Evolutionary conservation across 2,329 filamentous ascomycete species (phyloP).

Genomic region (Pyrenochaeta sp.): DNA sequence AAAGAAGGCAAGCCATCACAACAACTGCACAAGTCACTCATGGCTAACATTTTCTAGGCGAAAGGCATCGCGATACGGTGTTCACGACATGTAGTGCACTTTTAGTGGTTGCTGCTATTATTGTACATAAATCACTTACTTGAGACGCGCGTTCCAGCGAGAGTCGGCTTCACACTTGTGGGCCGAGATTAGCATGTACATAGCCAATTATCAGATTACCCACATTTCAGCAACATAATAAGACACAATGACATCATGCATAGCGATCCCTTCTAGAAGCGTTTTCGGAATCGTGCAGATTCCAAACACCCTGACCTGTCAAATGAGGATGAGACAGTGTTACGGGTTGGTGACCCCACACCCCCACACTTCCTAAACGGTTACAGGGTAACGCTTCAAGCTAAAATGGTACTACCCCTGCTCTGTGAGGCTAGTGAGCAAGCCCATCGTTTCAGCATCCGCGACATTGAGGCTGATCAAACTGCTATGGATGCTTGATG

Average conservation of each 20-base stretch:
- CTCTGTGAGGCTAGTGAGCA: neutral
- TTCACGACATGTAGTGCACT: slow-evolving; percentile 42
- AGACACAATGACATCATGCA: slow-evolving; percentile 15
- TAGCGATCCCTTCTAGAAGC: slow-evolving; percentile 2
- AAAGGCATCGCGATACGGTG: slow-evolving; percentile 40
- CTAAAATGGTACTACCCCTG: neutral
- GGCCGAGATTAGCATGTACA: neutral
- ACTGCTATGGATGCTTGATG: neutral
- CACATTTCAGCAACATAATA: neutral
- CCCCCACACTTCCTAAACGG: slow-evolving; percentile 10
- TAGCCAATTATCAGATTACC: neutral
- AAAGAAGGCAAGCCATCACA: slow-evolving; percentile 35
- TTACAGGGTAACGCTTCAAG: neutral
- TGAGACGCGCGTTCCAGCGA: slow-evolving; percentile 9
- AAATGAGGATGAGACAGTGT: neutral
- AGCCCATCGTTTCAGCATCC: slow-evolving; percentile 6
- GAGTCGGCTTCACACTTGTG: neutral
- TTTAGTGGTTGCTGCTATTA: slow-evolving; percentile 35
- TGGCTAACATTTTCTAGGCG: slow-evolving; percentile 29
- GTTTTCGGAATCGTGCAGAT: neutral
- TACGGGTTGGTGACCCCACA: neutral
- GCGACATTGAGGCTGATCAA: neutral
- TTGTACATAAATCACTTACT: slow-evolving; percentile 35
- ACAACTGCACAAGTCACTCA: neutral
- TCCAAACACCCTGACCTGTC: neutral